phyloP scores from a whole-genome alignment of 176 grass and related monocot genomes.

The Juncus inflexus region DNA sequence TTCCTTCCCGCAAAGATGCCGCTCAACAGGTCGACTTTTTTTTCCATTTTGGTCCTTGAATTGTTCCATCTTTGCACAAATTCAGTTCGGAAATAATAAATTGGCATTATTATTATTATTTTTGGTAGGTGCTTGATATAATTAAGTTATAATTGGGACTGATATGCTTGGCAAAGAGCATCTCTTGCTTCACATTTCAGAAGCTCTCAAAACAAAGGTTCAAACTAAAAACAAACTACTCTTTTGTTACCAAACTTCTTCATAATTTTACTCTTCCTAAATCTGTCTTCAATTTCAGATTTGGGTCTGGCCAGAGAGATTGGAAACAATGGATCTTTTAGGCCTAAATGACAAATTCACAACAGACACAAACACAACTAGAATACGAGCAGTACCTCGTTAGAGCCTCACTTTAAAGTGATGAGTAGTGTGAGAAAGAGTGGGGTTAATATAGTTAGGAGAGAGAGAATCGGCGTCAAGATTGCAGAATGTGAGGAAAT shows the following conservation, averaged over 20 bases:
- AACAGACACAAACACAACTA: slow-evolving; percentile 62
- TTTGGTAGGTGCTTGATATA: slow-evolving; percentile 51
- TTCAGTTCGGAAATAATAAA: too few species aligned
- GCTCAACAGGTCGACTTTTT: slow-evolving; percentile 49
- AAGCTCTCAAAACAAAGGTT: slow-evolving; percentile 63
- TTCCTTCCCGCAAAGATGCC: slow-evolving; percentile 63
- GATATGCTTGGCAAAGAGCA: slow-evolving; percentile 79
- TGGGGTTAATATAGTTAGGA: slow-evolving; percentile 43
- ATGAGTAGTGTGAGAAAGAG: slow-evolving; percentile 34
- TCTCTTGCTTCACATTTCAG: slow-evolving; percentile 66
- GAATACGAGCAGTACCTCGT: slow-evolving; percentile 65
- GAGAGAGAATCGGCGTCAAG: slow-evolving; percentile 38
- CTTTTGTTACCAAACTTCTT: slow-evolving; percentile 2
- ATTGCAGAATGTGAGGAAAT: slow-evolving; percentile 45
- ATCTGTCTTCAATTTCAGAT: slow-evolving; percentile 42
- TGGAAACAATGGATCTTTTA: slow-evolving; percentile 70
- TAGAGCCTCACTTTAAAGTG: slow-evolving; percentile 58
- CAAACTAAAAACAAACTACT: slow-evolving; percentile 8
- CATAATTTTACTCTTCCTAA: slow-evolving; percentile 15
- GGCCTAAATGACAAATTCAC: slow-evolving; percentile 74
- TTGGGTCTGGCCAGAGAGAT: slow-evolving; percentile 85
- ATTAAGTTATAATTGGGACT: slow-evolving; percentile 73
- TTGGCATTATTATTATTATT: not conserved
- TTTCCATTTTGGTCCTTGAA: slow-evolving; percentile 14
- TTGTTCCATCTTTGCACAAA: not conserved